A percentile compares a stretch with the other conserved stretches of the same genome.
Evolutionary conservation across 73 alveolate genomes (phyloP).

Genomic region (Loxodes magnus): DNA sequence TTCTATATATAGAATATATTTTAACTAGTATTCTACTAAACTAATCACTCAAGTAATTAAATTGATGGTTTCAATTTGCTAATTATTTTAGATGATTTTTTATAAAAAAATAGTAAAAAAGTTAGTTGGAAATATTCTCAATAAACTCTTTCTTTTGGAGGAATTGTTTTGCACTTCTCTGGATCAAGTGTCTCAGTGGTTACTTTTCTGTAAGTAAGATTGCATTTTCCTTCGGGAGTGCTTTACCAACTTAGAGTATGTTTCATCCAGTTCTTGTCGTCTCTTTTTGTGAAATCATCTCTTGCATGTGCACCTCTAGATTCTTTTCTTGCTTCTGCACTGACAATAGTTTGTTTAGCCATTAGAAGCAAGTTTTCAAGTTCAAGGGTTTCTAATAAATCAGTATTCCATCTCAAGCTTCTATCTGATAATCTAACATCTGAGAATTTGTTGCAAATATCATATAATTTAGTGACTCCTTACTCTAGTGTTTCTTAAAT

Average conservation of each 20-base stretch:
- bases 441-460: slow-evolving; percentile 29
- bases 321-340: slow-evolving; percentile 71
- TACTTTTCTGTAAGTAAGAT: slow-evolving; percentile 46
- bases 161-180: slow-evolving; percentile 53
- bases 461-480: slow-evolving; percentile 50
- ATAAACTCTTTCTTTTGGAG: slow-evolving; percentile 59
- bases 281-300: slow-evolving; percentile 67
- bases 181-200: slow-evolving; percentile 50
- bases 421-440: slow-evolving; percentile 60
- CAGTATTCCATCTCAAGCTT: slow-evolving; percentile 78
- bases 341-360: slow-evolving; percentile 55
- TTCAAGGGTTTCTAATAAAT: slow-evolving; percentile 63
- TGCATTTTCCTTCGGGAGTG: slow-evolving; percentile 22
- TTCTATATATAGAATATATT: no score
- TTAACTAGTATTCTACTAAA: no score
- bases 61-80: no score
- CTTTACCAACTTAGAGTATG: slow-evolving; percentile 52
- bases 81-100: no score
- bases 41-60: no score
- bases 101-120: no score
- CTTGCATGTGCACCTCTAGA: slow-evolving; percentile 77
- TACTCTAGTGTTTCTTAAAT: slow-evolving; percentile 49
- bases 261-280: slow-evolving; percentile 75
- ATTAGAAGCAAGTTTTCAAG: slow-evolving; percentile 52
- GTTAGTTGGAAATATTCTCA: no score